Conservation (phyloP, 176 grass and related monocot genomes). For the Oryza nivara region DNA sequence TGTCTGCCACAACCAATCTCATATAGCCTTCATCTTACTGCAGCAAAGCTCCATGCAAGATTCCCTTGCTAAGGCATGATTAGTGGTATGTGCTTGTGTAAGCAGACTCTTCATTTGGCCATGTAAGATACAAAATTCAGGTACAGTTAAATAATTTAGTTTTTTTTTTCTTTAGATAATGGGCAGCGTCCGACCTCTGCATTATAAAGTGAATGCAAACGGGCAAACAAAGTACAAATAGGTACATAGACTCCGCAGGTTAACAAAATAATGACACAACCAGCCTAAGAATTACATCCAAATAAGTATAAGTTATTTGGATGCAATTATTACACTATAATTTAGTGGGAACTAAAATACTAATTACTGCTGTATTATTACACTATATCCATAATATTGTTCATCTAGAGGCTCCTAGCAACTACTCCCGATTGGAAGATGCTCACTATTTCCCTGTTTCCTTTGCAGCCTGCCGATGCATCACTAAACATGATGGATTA, state of each 20-base stretch:
- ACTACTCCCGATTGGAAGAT: slow-evolving; percentile 9
- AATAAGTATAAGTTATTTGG: no score
- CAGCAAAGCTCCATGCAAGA: neutral
- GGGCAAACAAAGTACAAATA: no score
- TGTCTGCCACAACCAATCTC: neutral
- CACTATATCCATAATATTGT: neutral
- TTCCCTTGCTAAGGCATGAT: neutral
- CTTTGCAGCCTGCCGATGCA: neutral
- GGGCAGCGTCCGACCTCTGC: no score
- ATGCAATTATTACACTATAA: no score
- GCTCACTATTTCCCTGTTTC: neutral
- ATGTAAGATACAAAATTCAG: neutral
- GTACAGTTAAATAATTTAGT: neutral
- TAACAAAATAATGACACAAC: no score
- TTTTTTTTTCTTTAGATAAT: no score
- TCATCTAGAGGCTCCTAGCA: neutral
- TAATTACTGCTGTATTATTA: neutral
- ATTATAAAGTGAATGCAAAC: no score
- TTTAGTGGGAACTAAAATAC: neutral
- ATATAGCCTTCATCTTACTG: neutral
- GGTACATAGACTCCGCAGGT: no score
- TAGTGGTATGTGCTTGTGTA: slow-evolving; percentile 21
- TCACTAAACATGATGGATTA: neutral
- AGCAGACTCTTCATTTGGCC: slow-evolving; percentile 3
- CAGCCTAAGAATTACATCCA: no score